Conservation (phyloP, 2,329 filamentous ascomycete genomes). For the Magnaporthales sp. region DNA sequence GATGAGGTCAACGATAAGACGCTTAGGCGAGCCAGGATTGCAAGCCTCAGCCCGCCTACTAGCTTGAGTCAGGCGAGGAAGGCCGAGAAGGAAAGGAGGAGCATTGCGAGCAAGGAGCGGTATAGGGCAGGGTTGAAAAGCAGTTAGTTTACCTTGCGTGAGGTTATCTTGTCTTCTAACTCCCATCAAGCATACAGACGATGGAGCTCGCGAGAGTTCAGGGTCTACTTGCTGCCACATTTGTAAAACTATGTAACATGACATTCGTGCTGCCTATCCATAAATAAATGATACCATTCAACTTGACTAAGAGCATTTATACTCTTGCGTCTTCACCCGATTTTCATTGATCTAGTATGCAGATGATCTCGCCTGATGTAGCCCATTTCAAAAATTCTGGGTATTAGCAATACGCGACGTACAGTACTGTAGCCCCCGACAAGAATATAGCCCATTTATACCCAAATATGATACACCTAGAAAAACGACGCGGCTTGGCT, state of each 20-base stretch:
- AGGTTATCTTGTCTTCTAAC: background rate
- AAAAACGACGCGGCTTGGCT: background rate
- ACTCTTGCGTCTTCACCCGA: background rate
- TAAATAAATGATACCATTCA: background rate
- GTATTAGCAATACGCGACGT: background rate
- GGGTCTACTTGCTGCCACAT: background rate
- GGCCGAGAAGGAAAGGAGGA: constrained; percentile 50
- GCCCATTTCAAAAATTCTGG: background rate
- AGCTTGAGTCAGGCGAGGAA: constrained; percentile 65
- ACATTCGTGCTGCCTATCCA: background rate
- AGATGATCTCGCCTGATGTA: background rate
- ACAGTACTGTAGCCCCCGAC: background rate
- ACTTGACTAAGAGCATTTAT: background rate
- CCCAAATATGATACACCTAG: background rate
- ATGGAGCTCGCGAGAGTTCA: background rate
- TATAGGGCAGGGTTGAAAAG: background rate
- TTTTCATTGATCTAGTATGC: background rate
- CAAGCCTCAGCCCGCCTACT: constrained; percentile 34
- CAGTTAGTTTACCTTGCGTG: background rate
- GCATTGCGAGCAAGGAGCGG: constrained; percentile 20
- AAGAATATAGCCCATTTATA: background rate
- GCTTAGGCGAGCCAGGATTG: constrained; percentile 38
- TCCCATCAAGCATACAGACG: no score
- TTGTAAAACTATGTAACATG: background rate
- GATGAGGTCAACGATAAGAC: constrained; percentile 62